Percentiles rank a stretch among this genome's conserved stretches.
These are phyloP conservation scores for Chenopodium suecicum DNA, from an alignment of 148 eudicot genomes.

Conservation along the genomic window DNA sequence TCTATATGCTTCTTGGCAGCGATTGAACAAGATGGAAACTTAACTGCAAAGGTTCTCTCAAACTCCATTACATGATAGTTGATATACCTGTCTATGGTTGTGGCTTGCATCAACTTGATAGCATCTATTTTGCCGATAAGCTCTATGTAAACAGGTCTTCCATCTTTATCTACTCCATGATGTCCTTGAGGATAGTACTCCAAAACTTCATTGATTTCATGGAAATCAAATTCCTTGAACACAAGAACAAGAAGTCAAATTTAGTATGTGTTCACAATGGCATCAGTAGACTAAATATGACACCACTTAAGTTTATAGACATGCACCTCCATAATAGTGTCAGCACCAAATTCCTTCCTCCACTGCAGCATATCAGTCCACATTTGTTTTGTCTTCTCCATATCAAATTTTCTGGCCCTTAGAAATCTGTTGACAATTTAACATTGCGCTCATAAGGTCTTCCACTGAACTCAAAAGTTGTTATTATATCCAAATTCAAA, in stretches of 20 bases:
- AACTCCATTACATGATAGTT: constrained; percentile 91
- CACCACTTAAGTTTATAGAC: constrained; percentile 8
- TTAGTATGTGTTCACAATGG: not conserved
- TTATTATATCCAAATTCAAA: not conserved
- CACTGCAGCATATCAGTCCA: constrained; percentile 50
- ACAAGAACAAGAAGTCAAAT: not conserved
- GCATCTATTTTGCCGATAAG: constrained; percentile 93
- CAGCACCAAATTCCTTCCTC: constrained; percentile 54
- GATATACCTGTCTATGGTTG: constrained; percentile 79
- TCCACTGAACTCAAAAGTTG: constrained; percentile 6
- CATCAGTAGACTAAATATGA: not conserved
- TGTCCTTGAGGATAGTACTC: constrained; percentile 94
- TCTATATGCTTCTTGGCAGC: constrained; percentile 94
- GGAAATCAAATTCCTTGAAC: constrained; percentile 77
- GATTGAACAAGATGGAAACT: constrained; percentile 89
- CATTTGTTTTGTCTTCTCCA: constrained; percentile 51
- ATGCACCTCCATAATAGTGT: constrained; percentile 43
- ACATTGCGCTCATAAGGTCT: not conserved
- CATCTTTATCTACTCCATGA: constrained; percentile 95
- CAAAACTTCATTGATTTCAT: constrained; percentile 68
- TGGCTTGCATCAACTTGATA: constrained; percentile 85
- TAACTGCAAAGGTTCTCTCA: constrained; percentile 67
- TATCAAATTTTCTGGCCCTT: constrained; percentile 43
- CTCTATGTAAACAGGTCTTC: constrained; percentile 93
- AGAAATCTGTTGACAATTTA: constrained; percentile 32